These are phyloP conservation scores for Chlorella vulgaris DNA, from an alignment of 139 green algal genomes.

Conservation along the genomic window DNA sequence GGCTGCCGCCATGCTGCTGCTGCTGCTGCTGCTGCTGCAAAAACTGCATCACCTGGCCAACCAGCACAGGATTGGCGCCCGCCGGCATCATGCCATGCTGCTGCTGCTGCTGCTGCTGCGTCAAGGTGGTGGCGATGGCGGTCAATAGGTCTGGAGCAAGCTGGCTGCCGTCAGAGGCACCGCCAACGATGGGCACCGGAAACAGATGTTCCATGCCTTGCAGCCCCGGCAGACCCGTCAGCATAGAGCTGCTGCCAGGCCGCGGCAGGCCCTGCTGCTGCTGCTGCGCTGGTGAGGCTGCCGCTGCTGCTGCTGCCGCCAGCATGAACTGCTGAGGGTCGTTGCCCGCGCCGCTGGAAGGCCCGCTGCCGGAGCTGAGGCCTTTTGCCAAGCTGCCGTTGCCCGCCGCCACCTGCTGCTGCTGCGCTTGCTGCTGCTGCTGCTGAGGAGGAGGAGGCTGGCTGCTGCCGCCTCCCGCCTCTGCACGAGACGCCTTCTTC, in stretches of 20 bases:
- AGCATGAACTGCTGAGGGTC: neutral
- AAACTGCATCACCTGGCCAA: conserved; percentile 10
- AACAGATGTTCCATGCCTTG: neutral
- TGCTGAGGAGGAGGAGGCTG: too few relatives aligned
- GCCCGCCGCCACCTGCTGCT: neutral
- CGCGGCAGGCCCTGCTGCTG: neutral
- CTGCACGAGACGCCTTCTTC: neutral
- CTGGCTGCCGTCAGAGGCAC: too few relatives aligned
- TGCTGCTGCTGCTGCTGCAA: conserved; percentile 15
- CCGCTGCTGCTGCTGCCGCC: neutral
- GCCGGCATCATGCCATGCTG: neutral
- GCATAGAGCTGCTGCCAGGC: neutral
- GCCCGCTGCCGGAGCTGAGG: neutral
- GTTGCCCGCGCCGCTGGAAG: neutral
- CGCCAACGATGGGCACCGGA: neutral
- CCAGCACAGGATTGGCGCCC: neutral
- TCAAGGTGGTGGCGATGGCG: neutral
- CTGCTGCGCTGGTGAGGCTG: neutral
- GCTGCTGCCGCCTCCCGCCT: neutral
- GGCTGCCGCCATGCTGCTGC: conserved; percentile 11
- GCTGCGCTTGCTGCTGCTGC: conserved; percentile 2
- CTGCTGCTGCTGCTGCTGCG: conserved; percentile 20
- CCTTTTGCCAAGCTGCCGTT: neutral
- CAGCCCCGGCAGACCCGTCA: neutral
- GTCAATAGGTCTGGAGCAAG: neutral